Conservation (phyloP, 2,329 filamentous ascomycete genomes). For the Zopfia rhizophila region DNA sequence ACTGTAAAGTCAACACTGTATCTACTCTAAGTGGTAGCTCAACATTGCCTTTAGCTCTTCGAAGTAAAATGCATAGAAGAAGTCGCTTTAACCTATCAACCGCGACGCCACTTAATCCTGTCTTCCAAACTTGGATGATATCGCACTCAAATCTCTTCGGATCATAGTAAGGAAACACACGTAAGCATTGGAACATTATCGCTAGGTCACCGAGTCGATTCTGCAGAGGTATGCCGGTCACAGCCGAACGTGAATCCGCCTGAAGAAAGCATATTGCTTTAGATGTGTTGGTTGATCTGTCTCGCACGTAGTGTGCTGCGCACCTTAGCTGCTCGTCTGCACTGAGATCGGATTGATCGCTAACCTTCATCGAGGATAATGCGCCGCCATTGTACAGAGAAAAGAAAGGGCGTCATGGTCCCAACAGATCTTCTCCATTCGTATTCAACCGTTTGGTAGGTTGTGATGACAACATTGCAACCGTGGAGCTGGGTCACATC, state of each 20-base stretch:
- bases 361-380: slow-evolving; percentile 47
- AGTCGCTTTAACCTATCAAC: slow-evolving; percentile 54
- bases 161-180: slow-evolving; percentile 54
- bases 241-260: slow-evolving; percentile 53
- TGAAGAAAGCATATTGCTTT: slow-evolving; percentile 53
- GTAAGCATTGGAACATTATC: slow-evolving; percentile 56
- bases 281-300: slow-evolving; percentile 26
- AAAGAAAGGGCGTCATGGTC: not conserved
- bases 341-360: not conserved
- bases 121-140: slow-evolving; percentile 54
- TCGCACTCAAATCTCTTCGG: slow-evolving; percentile 52
- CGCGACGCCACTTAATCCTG: slow-evolving; percentile 46
- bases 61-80: slow-evolving; percentile 51
- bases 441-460: slow-evolving; percentile 22
- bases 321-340: not conserved
- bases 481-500: not conserved
- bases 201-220: slow-evolving; percentile 57
- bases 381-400: slow-evolving; percentile 50
- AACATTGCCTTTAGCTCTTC: slow-evolving; percentile 53
- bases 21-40: slow-evolving; percentile 52
- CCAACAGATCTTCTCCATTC: not conserved
- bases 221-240: slow-evolving; percentile 62
- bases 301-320: slow-evolving; percentile 20
- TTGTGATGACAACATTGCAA: slow-evolving; percentile 19
- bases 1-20: slow-evolving; percentile 43